phyloP scores from a whole-genome alignment of 805 yeast genomes.

The Candida pseudoglaebosa region DNA sequence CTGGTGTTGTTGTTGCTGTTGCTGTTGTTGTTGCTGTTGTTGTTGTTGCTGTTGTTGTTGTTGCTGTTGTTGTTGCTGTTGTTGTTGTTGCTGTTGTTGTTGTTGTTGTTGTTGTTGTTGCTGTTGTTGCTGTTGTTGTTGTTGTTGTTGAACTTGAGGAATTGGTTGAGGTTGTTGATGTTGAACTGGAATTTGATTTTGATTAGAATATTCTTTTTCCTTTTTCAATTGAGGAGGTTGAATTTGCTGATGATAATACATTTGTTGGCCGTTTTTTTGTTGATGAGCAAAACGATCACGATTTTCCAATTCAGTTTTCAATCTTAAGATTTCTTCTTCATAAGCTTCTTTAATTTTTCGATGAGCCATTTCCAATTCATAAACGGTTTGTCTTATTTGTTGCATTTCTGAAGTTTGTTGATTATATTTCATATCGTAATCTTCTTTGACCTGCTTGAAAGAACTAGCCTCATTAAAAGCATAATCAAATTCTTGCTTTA shows the following conservation, averaged over 20 bases:
- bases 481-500: conserved; percentile 85
- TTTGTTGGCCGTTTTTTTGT: conserved; percentile 16
- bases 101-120: conserved; percentile 6
- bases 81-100: conserved; percentile 8
- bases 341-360: conserved; percentile 92
- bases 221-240: conserved; percentile 20
- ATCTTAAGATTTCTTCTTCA: conserved; percentile 84
- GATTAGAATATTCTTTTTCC: not conserved
- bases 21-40: conserved; percentile 11
- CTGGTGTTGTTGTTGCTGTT: conserved; percentile 9
- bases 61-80: conserved; percentile 9
- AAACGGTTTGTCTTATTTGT: conserved; percentile 89
- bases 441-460: conserved; percentile 87
- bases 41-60: conserved; percentile 11
- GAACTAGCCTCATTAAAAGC: conserved; percentile 81
- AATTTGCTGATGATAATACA: conserved; percentile 13
- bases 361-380: conserved; percentile 91
- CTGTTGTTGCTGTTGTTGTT: conserved; percentile 9
- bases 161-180: conserved; percentile 18
- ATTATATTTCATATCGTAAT: conserved; percentile 80
- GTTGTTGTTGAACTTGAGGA: conserved; percentile 14
- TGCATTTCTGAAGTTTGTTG: conserved; percentile 93
- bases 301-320: conserved; percentile 81
- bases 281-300: conserved; percentile 61
- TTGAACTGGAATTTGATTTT: conserved; percentile 14